Base-by-base conservation (phyloP, 495 filamentous ascomycete genomes). In the Xylaria palmicola region DNA sequence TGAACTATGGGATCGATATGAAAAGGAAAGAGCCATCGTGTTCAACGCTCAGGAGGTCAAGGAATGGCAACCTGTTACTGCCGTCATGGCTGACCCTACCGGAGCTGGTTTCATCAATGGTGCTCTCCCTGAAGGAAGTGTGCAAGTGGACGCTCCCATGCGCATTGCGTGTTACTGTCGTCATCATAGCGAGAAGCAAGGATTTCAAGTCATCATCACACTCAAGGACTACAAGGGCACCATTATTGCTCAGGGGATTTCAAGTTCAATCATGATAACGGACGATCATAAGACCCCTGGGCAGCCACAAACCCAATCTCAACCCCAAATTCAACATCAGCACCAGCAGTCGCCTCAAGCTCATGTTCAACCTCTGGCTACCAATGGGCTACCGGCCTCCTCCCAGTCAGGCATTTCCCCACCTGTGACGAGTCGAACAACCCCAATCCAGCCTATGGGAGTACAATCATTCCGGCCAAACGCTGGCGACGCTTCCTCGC, bases 151-250 rank as follows among this genome's bases (percentile, higher is more conserved):
- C 64, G 82, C 88, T 7, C 91, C 91, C 6, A 96, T 98, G 92
- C 85, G 93, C n/a, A 96, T 98, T 65, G 90, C 92, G 4, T 98
- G 93, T 73, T 98, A 98, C 74, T 97, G 93, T 73, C 86, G 93
- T 3, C 93, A 98, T 70, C 93, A 97, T 59, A 82, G 85, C 37
- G 93, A 98, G 74, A 97, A 97, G 69, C 75, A 87, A 56, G 93
- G 93, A 2, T 98, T 96, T 65, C 89, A 90, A 67, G 90, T 98
- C 64, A 95, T 98, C 30, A 94, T 97, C 69, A 97, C 93, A 2
- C 76, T 98, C 53, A 95, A 92, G 67, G 90, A 96, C 76, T 82
- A 87, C 62, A 67, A 81, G 54, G 86, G 84, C 68, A 85, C 86
- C 41, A 74, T 95, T 20, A 73, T 97, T 50, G 89, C 92, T 19